Conservation (phyloP, 2,329 filamentous ascomycete species). For the Ophiocordyceps camponoti-leonardi region DNA sequence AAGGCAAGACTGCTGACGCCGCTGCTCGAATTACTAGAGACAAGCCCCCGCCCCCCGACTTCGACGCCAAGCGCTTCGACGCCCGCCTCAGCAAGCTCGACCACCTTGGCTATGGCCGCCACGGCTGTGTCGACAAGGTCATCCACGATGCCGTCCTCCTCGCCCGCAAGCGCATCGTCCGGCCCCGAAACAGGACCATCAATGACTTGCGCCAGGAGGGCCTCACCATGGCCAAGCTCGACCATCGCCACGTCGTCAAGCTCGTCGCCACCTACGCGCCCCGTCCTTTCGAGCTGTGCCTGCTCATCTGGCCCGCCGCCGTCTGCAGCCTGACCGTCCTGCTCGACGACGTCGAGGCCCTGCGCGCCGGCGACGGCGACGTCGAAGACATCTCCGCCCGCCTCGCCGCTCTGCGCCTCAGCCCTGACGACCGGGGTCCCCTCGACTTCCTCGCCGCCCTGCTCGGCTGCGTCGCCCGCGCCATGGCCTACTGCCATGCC, state of each 20-base stretch:
- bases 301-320: constrained; percentile 29
- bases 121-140: constrained; percentile 26
- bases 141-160: constrained; percentile 22
- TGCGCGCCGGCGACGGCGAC: constrained; percentile 20
- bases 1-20: too few relatives aligned
- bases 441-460: constrained; percentile 23
- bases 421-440: constrained; percentile 19
- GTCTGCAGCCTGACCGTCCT: constrained; percentile 25
- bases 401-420: constrained; percentile 21
- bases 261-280: constrained; percentile 28
- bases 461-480: constrained; percentile 26
- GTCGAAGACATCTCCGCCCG: constrained; percentile 21
- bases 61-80: constrained; percentile 18
- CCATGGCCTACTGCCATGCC: constrained; percentile 22
- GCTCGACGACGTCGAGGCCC: constrained; percentile 23
- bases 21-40: too few relatives aligned
- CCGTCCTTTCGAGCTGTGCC: constrained; percentile 20
- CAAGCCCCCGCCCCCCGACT: constrained; percentile 11
- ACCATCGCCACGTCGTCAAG: constrained; percentile 29
- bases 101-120: constrained; percentile 24
- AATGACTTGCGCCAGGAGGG: constrained; percentile 26
- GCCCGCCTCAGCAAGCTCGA: constrained; percentile 12
- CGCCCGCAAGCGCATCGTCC: constrained; percentile 25
- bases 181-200: constrained; percentile 18
- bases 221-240: constrained; percentile 27